Evolutionary conservation across 163 green algal genomes (phyloP), one percentile per base, ranked within the genome.

Genomic region (Volvox carteri): DNA sequence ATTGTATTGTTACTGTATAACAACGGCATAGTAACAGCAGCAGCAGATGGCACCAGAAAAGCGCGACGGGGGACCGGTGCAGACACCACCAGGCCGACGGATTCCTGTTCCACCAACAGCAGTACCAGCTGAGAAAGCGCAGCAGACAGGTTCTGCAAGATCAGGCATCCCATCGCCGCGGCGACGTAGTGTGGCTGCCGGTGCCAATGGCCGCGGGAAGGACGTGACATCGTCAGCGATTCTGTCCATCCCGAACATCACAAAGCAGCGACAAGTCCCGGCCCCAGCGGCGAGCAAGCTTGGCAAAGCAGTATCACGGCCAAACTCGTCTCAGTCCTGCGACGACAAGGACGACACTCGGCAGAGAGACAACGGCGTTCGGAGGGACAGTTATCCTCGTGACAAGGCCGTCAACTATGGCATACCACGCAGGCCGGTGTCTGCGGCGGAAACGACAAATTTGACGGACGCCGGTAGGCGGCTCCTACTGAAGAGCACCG

Each of bases 131-230:
- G 73, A 65, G 30, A 80, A 80, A 28, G 44, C 0, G 25, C 73
- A 80, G 25, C 44, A 42, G 44, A 4, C 9, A 60, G 30, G 11
- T 12, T 7, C 25, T 33, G 39, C n/a, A 6, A 85, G 74, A 41
- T 60, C 54, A 75, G 78, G 56, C 39, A 85, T 85, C 35, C 78
- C 60, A 60, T 86, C 78, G 12, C 78, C 78, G 9, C 56, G 35
- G 2, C 14, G 39, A 41, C 78, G 78, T 11, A 41, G 56, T 42
- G 35, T 41, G 12, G 30, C 4, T 41, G 39, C 37, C 16, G 46
- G 28, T 44, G 39, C 37, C 4, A 30, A 3, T 37, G 14, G 37
- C 25, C 37, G 78, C 0, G 56, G 25, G 23, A 56, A 86, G 50
- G 56, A 56, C 21, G 39, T 18, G n/a, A 72, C 70, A 78, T 78